Evolutionary conservation across 1,284 basidiomycete species (phyloP).

Genomic region (Caloboletus inedulis): DNA sequence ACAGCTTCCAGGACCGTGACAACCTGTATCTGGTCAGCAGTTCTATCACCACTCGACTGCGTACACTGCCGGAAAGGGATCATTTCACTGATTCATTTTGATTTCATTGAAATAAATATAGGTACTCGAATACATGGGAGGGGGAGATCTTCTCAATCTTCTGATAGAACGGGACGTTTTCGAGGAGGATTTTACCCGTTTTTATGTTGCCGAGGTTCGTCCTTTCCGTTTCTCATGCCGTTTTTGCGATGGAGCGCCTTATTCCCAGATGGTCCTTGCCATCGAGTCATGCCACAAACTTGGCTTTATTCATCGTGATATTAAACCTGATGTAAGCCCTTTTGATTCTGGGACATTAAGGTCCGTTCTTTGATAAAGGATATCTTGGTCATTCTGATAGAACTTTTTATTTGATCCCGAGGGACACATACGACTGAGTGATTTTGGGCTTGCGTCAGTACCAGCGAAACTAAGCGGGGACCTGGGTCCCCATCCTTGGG

Average conservation of each 20-base stretch:
- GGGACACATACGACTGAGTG: conserved; percentile 92
- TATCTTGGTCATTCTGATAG: conserved; percentile 43
- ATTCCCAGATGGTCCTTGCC: conserved; percentile 85
- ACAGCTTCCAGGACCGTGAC: conserved; percentile 90
- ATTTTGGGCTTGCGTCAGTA: conserved; percentile 91
- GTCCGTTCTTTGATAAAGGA: conserved; percentile 27
- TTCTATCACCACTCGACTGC: conserved; percentile 33
- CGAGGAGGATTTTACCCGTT: conserved; percentile 89
- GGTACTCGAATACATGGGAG: conserved; percentile 93
- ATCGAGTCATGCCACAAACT: conserved; percentile 92
- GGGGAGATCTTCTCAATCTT: conserved; percentile 92
- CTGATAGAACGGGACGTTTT: conserved; percentile 94
- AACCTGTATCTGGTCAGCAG: conserved; percentile 85
- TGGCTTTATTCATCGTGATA: conserved; percentile 97
- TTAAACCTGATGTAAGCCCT: conserved; percentile 82
- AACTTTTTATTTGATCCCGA: conserved; percentile 93
- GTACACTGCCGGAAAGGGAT: conserved; percentile 21
- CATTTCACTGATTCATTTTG: conserved; percentile 44
- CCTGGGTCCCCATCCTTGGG: conserved; percentile 14
- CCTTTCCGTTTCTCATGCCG: conserved; percentile 22
- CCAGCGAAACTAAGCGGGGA: conserved; percentile 23
- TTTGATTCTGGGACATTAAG: conserved; percentile 32
- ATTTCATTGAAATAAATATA: conserved; percentile 55
- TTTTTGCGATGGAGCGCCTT: conserved; percentile 20
- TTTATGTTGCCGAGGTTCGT: conserved; percentile 89